Base-by-base conservation (phyloP, 306 rosid genomes). In the Spatholobus suberectus region DNA sequence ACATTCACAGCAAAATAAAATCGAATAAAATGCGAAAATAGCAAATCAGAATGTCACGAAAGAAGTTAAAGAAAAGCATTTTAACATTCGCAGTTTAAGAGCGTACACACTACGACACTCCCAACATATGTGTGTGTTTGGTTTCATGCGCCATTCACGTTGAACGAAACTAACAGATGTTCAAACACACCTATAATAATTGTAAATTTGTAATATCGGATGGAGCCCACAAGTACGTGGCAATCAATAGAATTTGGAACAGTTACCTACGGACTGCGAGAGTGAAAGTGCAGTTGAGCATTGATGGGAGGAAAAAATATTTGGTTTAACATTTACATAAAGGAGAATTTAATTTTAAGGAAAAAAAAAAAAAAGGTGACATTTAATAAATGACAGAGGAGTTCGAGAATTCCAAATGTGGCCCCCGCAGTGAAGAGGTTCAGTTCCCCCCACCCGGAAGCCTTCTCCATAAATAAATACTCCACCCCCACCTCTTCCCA, bases 391-490 rank as follows among this genome's bases (percentile, higher is more conserved):
- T 26, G 0, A 59, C 2, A 62, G 21, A 62, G 9, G 38, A 62
- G 65, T 52, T 78, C 6, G 10, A 47, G 61, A 78, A 77, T 87
- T 84, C 29, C 73, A 68, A 61, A 71, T 20, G 21, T 55, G 49
- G 73, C 81, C 90, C 86, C 73, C 34, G 6, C 51, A 65, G 12
- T 11, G 32, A 4, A 41, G 23, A 62, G n/a, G n/a, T n/a, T n/a
- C n/a, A n/a, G n/a, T n/a, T n/a, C n/a, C 32, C 32, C 32, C 2
- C 2, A 29, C 32, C 32, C 32, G 32, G 32, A 29, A 29, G 32
- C 32, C 1, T 29, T 76, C 84, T 72, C 94, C 91, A 89, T 94
- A 96, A 96, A 89, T 94, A 96, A 96, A 97, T 91, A 95, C 80
- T 89, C 72, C 82, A 75, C 17, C 71, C 82, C 18, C 17, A 27